phyloP scores from a whole-genome alignment of 306 rosid species.

The Citrullus colocynthis region DNA sequence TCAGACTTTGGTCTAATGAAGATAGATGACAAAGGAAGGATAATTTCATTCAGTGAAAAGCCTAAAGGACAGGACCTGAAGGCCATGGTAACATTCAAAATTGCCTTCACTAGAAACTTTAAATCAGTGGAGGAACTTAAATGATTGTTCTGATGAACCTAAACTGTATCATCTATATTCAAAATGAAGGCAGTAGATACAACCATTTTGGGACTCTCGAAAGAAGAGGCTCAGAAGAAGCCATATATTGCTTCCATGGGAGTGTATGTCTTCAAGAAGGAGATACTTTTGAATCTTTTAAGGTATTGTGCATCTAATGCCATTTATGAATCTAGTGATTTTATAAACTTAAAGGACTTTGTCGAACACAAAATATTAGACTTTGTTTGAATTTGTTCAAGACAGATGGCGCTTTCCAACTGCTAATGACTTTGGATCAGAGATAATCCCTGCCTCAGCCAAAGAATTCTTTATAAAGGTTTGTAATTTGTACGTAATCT shows the following conservation, averaged over 20 bases:
- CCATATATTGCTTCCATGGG: conserved; percentile 99
- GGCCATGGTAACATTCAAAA: conserved; percentile 53
- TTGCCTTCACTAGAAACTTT: background rate
- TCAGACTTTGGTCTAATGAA: conserved; percentile 98
- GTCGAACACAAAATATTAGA: background rate
- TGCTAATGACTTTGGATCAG: conserved; percentile 98
- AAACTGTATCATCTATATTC: conserved; percentile 11
- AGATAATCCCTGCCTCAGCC: conserved; percentile 91
- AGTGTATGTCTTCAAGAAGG: conserved; percentile 93
- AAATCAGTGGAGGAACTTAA: background rate
- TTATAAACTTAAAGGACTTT: conserved; percentile 3
- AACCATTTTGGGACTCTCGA: conserved; percentile 73
- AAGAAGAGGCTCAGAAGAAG: conserved; percentile 68
- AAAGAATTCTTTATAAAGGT: conserved; percentile 78
- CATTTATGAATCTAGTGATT: conserved; percentile 2
- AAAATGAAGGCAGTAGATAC: conserved; percentile 64
- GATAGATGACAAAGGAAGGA: conserved; percentile 67
- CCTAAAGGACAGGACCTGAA: conserved; percentile 69
- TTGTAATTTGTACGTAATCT: conserved; percentile 18
- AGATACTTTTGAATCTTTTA: conserved; percentile 77
- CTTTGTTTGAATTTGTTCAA: conserved; percentile 20
- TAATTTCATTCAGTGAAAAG: conserved; percentile 65
- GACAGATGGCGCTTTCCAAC: conserved; percentile 95
- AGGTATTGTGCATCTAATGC: conserved; percentile 35
- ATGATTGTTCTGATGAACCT: conserved; percentile 8